Conservation (phyloP, 2,329 filamentous ascomycete genomes). For the Trichoderma sp. region DNA sequence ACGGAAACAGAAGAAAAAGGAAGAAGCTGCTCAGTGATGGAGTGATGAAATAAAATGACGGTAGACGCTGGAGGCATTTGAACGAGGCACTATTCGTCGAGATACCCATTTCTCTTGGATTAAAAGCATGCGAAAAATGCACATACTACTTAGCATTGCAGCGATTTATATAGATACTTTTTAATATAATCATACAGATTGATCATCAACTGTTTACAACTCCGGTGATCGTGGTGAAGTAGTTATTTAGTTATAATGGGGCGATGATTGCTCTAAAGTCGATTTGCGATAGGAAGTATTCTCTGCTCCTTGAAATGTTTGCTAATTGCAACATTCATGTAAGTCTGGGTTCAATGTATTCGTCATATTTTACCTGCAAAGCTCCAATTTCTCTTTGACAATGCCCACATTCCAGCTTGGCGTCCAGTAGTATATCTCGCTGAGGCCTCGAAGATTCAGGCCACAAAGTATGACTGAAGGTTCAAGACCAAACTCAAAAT, state of each 20-base stretch:
- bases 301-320: background rate
- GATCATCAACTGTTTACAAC: background rate
- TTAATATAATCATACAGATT: background rate
- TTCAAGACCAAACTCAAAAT: background rate
- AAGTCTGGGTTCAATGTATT: no score
- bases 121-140: background rate
- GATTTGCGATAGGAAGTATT: background rate
- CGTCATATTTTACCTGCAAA: no score
- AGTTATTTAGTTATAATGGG: background rate
- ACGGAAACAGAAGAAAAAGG: conserved; percentile 27
- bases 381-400: no score
- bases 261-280: background rate
- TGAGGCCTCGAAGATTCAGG: no score
- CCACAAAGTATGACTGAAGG: background rate
- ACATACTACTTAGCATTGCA: background rate
- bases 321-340: no score
- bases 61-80: background rate
- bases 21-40: background rate
- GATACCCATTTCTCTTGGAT: background rate
- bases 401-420: no score
- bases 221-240: background rate
- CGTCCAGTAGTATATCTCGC: no score
- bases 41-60: background rate
- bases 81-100: background rate
- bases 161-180: background rate